Evolutionary conservation across 1,284 basidiomycete species (phyloP).

Genomic region (Melampsora medusae): DNA sequence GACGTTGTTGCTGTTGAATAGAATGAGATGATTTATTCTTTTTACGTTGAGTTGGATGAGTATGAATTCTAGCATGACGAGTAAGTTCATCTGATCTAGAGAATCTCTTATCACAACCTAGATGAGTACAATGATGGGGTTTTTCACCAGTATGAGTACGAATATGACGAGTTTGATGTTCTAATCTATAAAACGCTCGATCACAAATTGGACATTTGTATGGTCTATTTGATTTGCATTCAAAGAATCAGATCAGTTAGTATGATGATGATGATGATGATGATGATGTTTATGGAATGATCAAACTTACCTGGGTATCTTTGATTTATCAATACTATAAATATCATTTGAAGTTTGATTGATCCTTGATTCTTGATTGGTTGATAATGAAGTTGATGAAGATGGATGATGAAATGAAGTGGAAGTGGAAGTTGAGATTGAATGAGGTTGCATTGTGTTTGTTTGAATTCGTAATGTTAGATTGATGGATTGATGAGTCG

Average conservation of each 20-base stretch:
- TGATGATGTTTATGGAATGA: no score
- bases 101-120: constrained; percentile 86
- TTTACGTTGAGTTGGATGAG: constrained; percentile 54
- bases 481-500: no score
- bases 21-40: neutral
- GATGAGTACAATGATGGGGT: constrained; percentile 38
- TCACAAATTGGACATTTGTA: constrained; percentile 96
- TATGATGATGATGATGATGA: neutral
- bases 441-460: no score
- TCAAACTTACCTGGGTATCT: neutral
- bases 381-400: no score
- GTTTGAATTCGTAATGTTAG: no score
- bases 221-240: constrained; percentile 59
- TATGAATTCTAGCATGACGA: constrained; percentile 89
- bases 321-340: neutral
- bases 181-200: constrained; percentile 81
- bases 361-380: neutral
- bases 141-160: constrained; percentile 45
- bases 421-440: no score
- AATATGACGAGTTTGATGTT: constrained; percentile 72
- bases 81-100: constrained; percentile 96
- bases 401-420: no score
- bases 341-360: neutral
- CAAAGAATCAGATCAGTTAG: neutral
- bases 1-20: constrained; percentile 2